Conservation (phyloP, 1,284 basidiomycete genomes). For the Filobasidium uniguttulatum region DNA sequence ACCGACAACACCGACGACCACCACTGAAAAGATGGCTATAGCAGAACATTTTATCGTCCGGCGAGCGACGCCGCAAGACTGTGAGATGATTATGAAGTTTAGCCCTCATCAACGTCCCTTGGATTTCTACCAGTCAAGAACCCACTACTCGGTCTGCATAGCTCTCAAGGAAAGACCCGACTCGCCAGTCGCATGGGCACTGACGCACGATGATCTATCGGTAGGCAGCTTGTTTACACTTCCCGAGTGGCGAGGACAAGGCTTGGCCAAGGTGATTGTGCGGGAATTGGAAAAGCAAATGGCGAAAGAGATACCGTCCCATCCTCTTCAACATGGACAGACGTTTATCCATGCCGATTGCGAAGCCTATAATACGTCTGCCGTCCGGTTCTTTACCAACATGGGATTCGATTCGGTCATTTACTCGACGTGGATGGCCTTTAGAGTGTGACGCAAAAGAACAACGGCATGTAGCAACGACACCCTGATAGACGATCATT, state of each 20-base stretch:
- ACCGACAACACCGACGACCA: no score
- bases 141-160: background rate
- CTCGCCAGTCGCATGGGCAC: background rate
- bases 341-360: conserved; percentile 3
- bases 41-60: background rate
- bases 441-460: background rate
- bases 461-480: no score
- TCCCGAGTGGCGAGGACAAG: background rate
- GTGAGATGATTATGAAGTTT: background rate
- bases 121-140: background rate
- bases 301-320: background rate
- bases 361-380: conserved; percentile 1
- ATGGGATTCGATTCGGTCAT: background rate
- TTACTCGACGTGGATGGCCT: background rate
- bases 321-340: background rate
- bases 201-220: conserved; percentile 6
- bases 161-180: background rate
- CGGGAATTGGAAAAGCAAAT: background rate
- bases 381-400: background rate
- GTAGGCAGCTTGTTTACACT: conserved; percentile 1
- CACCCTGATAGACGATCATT: no score
- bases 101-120: background rate
- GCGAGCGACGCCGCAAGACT: background rate
- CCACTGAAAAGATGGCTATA: background rate
- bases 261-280: background rate